Evolutionary conservation across 345 rosid genomes (phyloP), one percentile per base, ranked within the genome.

Genomic region (Gossypium arboreum): DNA sequence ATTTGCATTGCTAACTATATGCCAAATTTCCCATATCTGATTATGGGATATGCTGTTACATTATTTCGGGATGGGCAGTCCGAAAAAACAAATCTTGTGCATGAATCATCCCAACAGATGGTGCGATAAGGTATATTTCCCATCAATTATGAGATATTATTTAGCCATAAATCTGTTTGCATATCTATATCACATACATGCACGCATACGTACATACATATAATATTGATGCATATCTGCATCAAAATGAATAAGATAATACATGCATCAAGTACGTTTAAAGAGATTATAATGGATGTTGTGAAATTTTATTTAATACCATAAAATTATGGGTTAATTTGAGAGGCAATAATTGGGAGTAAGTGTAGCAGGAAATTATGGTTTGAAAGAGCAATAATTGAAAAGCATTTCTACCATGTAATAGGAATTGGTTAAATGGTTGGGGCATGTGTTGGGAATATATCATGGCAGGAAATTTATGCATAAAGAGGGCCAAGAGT

Each of bases 401-500:
- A 69, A 34, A 52, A 51, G 44, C 44, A 4, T 69, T 50, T 51
- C 59, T 68, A 68, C 12, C 18, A 12, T 69, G 59, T 15, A 27
- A 69, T 2, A 51, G 5, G 45, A 43, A 64, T n/a, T 64, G 69
- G 15, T 41, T 9, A 41, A 12, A 47, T 20, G n/a, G 69, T 51
- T 69, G 60, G 73, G 5, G 24, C 2, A 56, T 20, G 27, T 69
- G 59, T 51, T 51, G 27, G 58, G 72, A 68, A 16, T 18, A 4
- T 16, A 59, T 56, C 60, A 56, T 25, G 43, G 57, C 59, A 69
- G 44, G 17, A 27, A 17, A 16, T 69, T 51, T 69, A 39, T 27
- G 73, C 73, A 69, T 29, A 69, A 51, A 51, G 27, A 8, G 13
- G 43, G 25, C 58, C 58, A 50, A 68, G 59, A 50, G 62, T 68